A percentile compares a stretch with the other conserved stretches of the same genome.
These are phyloP conservation scores for Pythium plurisporium DNA, from an alignment of 352 stramenopile species.

Conservation along the genomic window DNA sequence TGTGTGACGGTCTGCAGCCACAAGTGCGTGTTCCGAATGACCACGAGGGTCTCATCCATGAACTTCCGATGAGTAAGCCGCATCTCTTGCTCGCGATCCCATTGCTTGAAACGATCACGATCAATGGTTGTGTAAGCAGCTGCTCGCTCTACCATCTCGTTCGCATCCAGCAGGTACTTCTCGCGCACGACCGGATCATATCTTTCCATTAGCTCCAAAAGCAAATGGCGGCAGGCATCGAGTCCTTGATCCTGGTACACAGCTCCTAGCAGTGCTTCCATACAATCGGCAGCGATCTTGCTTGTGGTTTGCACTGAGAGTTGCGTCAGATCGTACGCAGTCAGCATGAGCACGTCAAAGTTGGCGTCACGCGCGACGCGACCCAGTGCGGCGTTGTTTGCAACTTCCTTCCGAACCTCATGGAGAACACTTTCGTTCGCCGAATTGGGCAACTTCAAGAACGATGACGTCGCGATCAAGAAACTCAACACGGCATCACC, in stretches of 20 bases:
- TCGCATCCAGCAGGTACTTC: constrained; percentile 52
- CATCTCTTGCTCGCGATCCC: constrained; percentile 39
- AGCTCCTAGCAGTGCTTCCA: constrained; percentile 75
- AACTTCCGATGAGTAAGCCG: constrained; percentile 57
- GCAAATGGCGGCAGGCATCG: constrained; percentile 50
- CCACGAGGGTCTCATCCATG: constrained; percentile 35
- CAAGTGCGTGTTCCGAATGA: constrained; percentile 60
- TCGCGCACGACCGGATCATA: constrained; percentile 53
- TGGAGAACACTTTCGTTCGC: constrained; percentile 64
- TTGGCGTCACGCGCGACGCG: constrained; percentile 70
- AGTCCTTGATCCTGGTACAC: constrained; percentile 83
- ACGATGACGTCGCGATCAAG: constrained; percentile 71
- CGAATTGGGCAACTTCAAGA: constrained; percentile 65
- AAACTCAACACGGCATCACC: constrained; percentile 83
- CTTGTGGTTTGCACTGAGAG: constrained; percentile 46
- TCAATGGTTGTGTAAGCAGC: constrained; percentile 53
- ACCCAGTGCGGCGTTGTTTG: constrained; percentile 74
- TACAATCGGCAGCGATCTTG: constrained; percentile 82
- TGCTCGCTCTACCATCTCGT: constrained; percentile 42
- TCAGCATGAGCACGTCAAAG: constrained; percentile 70
- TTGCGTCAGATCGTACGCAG: constrained; percentile 56
- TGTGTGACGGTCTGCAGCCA: constrained; percentile 81
- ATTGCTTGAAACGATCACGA: constrained; percentile 42
- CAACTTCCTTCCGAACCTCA: constrained; percentile 65
- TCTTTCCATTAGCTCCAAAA: constrained; percentile 56